Percentiles rank a stretch among this genome's conserved stretches.
These are phyloP conservation scores for Ogataea philodendri DNA, from an alignment of 805 yeast genomes.

Conservation along the genomic window DNA sequence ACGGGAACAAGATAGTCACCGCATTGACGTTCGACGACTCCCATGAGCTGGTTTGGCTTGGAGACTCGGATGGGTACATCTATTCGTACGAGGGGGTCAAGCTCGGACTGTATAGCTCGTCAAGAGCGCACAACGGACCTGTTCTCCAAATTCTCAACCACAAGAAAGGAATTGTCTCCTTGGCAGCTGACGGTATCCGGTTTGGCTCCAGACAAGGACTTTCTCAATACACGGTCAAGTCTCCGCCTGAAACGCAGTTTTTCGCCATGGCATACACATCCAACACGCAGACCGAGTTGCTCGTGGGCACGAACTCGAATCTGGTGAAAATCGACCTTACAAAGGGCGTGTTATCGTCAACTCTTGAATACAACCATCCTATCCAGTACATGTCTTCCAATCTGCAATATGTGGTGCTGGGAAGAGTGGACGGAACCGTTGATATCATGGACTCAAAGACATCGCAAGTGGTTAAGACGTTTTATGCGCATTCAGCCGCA, in stretches of 20 bases:
- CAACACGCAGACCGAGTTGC: conserved; percentile 41
- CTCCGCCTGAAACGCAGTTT: conserved; percentile 33
- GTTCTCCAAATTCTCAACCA: conserved; percentile 54
- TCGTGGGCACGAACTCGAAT: conserved; percentile 41
- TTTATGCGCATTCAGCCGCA: conserved; percentile 58
- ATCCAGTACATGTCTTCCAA: conserved; percentile 49
- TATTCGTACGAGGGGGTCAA: conserved; percentile 44
- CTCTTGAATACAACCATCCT: conserved; percentile 42
- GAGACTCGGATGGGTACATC: conserved; percentile 59
- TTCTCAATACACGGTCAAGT: conserved; percentile 33
- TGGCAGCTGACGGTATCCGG: conserved; percentile 51
- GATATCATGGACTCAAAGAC: conserved; percentile 62
- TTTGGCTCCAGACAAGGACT: conserved; percentile 60
- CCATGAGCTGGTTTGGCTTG: conserved; percentile 84
- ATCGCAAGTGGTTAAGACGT: conserved; percentile 46
- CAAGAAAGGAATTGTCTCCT: conserved; percentile 55
- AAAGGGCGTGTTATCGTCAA: conserved; percentile 36
- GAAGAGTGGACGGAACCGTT: conserved; percentile 55
- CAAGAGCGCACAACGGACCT: conserved; percentile 48
- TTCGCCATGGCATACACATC: conserved; percentile 42
- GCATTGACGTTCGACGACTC: conserved; percentile 59
- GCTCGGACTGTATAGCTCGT: conserved; percentile 56
- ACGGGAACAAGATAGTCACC: conserved; percentile 26
- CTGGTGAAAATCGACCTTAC: conserved; percentile 41
- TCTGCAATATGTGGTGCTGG: conserved; percentile 55